Conservation (phyloP, 169 alveolate genomes). For the Cryptosporidium felis region DNA sequence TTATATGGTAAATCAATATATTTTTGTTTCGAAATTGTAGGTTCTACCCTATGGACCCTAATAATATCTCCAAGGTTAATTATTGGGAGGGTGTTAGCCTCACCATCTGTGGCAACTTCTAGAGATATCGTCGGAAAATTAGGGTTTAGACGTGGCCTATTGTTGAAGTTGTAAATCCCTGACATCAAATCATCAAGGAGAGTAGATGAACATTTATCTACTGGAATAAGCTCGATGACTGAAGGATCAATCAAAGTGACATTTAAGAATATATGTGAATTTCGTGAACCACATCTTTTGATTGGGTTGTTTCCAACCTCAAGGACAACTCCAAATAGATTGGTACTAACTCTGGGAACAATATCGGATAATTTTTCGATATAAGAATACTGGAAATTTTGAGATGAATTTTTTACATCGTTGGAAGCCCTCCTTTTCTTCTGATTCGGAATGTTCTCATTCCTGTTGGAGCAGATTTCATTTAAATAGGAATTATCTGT, state of each 20-base stretch:
- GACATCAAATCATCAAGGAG: slow-evolving; percentile 29
- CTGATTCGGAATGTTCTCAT: too few species aligned
- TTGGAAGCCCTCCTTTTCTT: slow-evolving; percentile 7
- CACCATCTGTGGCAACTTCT: slow-evolving; percentile 61
- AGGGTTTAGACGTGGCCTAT: slow-evolving; percentile 34
- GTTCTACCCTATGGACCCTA: slow-evolving; percentile 67
- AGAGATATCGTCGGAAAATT: slow-evolving; percentile 42
- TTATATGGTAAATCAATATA: slow-evolving; percentile 55
- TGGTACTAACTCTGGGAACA: slow-evolving; percentile 24
- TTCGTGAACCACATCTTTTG: slow-evolving; percentile 8
- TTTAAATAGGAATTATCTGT: too few species aligned
- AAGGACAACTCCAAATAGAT: slow-evolving; percentile 52
- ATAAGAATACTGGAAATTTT: slow-evolving; percentile 3
- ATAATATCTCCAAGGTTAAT: slow-evolving; percentile 60
- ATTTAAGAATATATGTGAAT: slow-evolving; percentile 44
- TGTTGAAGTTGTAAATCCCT: slow-evolving; percentile 22
- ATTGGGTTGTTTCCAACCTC: slow-evolving; percentile 69
- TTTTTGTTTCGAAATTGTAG: slow-evolving; percentile 40
- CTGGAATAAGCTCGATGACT: slow-evolving; percentile 40
- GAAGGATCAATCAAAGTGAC: slow-evolving; percentile 63
- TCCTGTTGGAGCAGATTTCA: too few species aligned
- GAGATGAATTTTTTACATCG: neutral
- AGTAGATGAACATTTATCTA: slow-evolving; percentile 12
- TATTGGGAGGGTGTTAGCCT: slow-evolving; percentile 47
- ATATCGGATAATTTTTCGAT: slow-evolving; percentile 36